These are phyloP conservation scores for Amanita fuliginea DNA, from an alignment of 768 basidiomycete species.

Conservation along the genomic window DNA sequence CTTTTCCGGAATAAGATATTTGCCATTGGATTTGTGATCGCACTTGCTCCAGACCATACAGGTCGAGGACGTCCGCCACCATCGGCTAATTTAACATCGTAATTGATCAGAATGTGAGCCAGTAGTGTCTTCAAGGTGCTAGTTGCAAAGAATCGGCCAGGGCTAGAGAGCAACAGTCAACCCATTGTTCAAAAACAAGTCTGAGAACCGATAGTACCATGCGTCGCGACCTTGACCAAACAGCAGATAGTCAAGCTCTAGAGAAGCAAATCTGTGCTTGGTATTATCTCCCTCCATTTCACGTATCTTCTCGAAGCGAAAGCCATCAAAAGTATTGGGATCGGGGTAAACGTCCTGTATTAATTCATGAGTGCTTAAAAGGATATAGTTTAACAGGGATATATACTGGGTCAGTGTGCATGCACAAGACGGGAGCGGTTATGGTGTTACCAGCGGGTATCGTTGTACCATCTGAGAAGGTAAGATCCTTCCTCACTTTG, in stretches of 20 bases:
- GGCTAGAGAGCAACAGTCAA: constrained; percentile 7
- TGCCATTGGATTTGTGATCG: constrained; percentile 19
- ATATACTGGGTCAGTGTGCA: constrained; percentile 4
- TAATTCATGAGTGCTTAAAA: too few relatives aligned
- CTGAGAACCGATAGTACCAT: too few relatives aligned
- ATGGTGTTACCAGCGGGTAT: constrained; percentile 16
- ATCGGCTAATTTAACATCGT: constrained; percentile 22
- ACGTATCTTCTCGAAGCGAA: too few relatives aligned
- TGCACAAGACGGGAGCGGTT: constrained; percentile 8
- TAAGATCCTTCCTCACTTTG: constrained; percentile 25
- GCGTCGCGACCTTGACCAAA: too few relatives aligned
- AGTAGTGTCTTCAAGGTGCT: constrained; percentile 22
- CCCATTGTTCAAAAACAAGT: background rate
- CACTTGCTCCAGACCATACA: constrained; percentile 6
- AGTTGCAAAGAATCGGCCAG: constrained; percentile 24
- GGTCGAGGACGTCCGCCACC: constrained; percentile 8
- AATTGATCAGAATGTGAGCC: constrained; percentile 20
- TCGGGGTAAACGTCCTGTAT: too few relatives aligned
- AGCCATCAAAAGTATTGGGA: too few relatives aligned
- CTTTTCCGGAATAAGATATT: constrained; percentile 23
- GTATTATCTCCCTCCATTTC: too few relatives aligned
- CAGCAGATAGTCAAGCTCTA: too few relatives aligned
- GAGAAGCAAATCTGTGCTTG: too few relatives aligned
- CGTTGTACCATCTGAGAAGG: constrained; percentile 18
- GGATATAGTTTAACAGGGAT: too few relatives aligned